These are phyloP conservation scores for Aspergillus diversus DNA, from an alignment of 495 filamentous ascomycete genomes.

Conservation along the genomic window DNA sequence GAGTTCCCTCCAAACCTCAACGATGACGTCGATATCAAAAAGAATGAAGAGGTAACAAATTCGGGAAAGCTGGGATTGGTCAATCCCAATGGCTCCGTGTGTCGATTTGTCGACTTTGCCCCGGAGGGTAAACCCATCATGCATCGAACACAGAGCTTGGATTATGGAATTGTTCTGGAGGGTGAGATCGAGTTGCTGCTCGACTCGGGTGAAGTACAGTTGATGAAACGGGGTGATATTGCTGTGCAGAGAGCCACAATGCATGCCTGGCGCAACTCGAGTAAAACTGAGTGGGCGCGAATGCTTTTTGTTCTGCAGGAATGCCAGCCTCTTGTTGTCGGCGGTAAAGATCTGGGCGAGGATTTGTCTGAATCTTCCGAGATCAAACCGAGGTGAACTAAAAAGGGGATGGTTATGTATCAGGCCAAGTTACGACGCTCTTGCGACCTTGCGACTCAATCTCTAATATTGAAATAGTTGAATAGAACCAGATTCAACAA, in stretches of 20 bases:
- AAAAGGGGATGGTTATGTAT: not conserved
- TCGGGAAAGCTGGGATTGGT: slow-evolving; percentile 46
- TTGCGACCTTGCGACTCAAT: not conserved
- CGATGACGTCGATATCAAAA: slow-evolving; percentile 48
- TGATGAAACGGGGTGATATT: slow-evolving; percentile 71
- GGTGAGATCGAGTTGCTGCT: slow-evolving; percentile 75
- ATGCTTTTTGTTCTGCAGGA: slow-evolving; percentile 63
- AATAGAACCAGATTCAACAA: too few relatives aligned
- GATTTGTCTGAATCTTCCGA: slow-evolving; percentile 34
- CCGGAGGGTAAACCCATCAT: slow-evolving; percentile 32
- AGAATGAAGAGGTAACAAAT: slow-evolving; percentile 38
- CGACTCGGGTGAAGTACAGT: slow-evolving; percentile 61
- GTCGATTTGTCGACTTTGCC: slow-evolving; percentile 64
- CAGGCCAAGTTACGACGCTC: not conserved
- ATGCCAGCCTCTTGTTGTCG: slow-evolving; percentile 45
- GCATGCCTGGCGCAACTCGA: slow-evolving; percentile 48
- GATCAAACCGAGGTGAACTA: slow-evolving; percentile 4
- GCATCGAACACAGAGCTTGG: slow-evolving; percentile 50
- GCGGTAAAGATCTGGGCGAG: slow-evolving; percentile 48
- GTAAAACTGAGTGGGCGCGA: slow-evolving; percentile 51
- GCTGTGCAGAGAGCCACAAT: slow-evolving; percentile 64
- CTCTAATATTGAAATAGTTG: too few relatives aligned
- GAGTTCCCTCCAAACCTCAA: slow-evolving; percentile 57
- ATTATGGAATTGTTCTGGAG: slow-evolving; percentile 77
- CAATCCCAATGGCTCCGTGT: slow-evolving; percentile 55